Conservation (phyloP, 225 moss, liverwort and hornwort species). For the Anthoceros angustus region DNA sequence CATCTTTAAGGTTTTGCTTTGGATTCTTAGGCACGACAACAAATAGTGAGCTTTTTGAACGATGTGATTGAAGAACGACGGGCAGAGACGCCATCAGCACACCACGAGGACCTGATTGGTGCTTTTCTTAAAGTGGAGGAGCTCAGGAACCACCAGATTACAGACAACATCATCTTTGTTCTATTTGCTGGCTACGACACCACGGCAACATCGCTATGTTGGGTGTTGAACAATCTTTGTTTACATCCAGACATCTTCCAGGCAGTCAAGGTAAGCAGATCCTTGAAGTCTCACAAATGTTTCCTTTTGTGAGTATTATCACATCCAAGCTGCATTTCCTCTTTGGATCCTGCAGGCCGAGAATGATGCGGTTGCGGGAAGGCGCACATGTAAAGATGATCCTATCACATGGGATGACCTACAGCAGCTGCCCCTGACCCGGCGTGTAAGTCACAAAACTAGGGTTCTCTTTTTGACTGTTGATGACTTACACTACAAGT, state of each 20-base stretch:
- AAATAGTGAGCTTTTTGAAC: background rate
- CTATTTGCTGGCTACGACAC: background rate
- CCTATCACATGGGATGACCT: background rate
- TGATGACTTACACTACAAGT: background rate
- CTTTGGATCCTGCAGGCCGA: background rate
- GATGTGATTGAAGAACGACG: background rate
- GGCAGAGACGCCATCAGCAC: background rate
- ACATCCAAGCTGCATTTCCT: background rate
- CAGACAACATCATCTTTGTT: background rate
- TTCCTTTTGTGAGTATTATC: too few relatives aligned
- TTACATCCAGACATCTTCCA: background rate
- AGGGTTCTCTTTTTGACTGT: background rate
- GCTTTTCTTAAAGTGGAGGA: background rate
- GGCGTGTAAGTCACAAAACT: background rate
- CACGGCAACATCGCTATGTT: background rate
- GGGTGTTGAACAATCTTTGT: background rate
- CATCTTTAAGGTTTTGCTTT: background rate
- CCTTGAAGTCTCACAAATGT: too few relatives aligned
- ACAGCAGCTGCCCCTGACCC: background rate
- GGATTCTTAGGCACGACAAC: background rate
- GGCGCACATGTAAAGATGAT: background rate
- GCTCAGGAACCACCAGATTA: background rate
- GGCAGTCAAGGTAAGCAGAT: background rate
- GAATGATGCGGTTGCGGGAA: background rate
- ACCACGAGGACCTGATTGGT: background rate